phyloP scores from a whole-genome alignment of 345 rosid species.

The Euclidium syriacum region DNA sequence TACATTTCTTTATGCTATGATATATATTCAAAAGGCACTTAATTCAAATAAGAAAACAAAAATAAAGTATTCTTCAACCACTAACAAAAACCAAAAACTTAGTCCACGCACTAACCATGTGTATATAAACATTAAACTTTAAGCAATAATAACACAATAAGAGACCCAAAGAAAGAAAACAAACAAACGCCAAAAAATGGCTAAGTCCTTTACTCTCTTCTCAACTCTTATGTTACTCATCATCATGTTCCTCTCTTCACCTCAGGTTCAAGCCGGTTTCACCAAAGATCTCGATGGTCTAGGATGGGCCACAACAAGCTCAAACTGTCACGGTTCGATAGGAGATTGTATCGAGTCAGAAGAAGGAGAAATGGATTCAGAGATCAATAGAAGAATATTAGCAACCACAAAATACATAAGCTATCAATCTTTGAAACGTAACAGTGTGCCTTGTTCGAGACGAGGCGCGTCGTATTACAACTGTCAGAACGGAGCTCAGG shows the following conservation, averaged over 20 bases:
- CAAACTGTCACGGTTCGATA: conserved; percentile 49
- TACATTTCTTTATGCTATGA: too few species aligned
- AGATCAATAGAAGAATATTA: conserved; percentile 59
- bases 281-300: conserved; percentile 27
- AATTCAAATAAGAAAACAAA: background rate
- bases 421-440: conserved; percentile 59
- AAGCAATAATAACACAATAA: background rate
- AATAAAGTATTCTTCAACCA: background rate
- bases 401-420: conserved; percentile 66
- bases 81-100: background rate
- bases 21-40: too few species aligned
- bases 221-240: conserved; percentile 25
- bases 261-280: conserved; percentile 24
- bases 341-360: conserved; percentile 46
- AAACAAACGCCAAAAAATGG: conserved; percentile 36
- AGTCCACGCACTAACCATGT: conserved; percentile 21
- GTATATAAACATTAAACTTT: background rate
- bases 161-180: conserved; percentile 4
- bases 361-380: conserved; percentile 51
- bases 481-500: conserved; percentile 64
- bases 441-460: conserved; percentile 68
- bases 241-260: conserved; percentile 8
- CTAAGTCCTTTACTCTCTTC: conserved; percentile 27
- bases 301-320: conserved; percentile 36
- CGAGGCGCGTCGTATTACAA: conserved; percentile 89